phyloP scores from a whole-genome alignment of 352 stramenopile species.

The Phytophthora sp. region DNA sequence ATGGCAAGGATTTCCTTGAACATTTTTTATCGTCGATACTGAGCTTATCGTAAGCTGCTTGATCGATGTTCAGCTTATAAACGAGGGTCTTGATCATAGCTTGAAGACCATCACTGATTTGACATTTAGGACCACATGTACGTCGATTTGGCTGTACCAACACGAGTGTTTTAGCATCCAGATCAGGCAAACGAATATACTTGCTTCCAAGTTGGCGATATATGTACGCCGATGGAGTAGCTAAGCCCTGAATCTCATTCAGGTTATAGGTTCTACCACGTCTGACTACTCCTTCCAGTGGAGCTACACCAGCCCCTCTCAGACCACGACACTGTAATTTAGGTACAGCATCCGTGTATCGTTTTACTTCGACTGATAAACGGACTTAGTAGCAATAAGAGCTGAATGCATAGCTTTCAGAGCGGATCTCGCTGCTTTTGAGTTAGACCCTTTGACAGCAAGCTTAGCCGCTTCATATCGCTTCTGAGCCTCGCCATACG shows the following conservation, averaged over 20 bases:
- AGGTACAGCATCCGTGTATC: background rate
- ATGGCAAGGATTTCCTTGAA: slow-evolving; percentile 9
- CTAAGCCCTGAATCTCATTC: slow-evolving; percentile 10
- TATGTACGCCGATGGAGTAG: too few relatives aligned
- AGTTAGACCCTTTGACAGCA: background rate
- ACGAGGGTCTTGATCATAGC: slow-evolving; percentile 4
- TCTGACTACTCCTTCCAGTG: slow-evolving; percentile 1
- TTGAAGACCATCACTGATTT: background rate
- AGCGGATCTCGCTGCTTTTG: background rate
- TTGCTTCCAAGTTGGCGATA: background rate
- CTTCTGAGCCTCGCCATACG: slow-evolving; percentile 2
- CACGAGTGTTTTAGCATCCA: slow-evolving; percentile 15
- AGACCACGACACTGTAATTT: background rate
- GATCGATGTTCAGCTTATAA: background rate
- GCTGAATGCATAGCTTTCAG: background rate
- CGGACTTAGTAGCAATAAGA: background rate
- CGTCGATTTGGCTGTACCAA: background rate
- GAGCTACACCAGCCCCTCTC: background rate
- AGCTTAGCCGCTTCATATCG: background rate
- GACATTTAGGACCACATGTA: background rate
- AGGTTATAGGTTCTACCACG: slow-evolving; percentile 6
- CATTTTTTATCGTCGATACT: slow-evolving; percentile 8
- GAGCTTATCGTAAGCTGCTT: background rate
- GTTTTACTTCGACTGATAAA: background rate
- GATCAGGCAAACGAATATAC: background rate